Conservation (phyloP, 148 eudicot genomes). For the Rhododendron simsii region DNA sequence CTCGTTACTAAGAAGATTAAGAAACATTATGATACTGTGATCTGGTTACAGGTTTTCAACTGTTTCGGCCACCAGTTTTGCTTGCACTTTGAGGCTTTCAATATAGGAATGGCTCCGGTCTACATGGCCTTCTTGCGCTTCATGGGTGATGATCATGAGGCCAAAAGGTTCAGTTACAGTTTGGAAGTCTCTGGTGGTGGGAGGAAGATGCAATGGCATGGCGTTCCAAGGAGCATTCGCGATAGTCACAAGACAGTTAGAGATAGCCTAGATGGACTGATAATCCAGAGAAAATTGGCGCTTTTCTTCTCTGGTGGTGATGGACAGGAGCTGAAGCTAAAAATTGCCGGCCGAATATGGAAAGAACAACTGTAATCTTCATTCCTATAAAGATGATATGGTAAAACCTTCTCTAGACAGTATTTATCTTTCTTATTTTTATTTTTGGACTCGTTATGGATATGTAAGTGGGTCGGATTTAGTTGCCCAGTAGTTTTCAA, state of each 20-base stretch:
- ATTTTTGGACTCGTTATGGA: not conserved
- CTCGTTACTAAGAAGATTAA: not conserved
- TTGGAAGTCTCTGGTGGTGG: slow-evolving; percentile 40
- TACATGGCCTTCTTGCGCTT: slow-evolving; percentile 52
- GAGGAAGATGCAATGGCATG: slow-evolving; percentile 47
- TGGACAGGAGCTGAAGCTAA: slow-evolving; percentile 42
- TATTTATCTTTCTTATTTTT: not conserved
- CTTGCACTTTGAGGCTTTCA: slow-evolving; percentile 49
- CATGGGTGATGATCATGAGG: slow-evolving; percentile 48
- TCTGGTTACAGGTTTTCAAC: slow-evolving; percentile 35
- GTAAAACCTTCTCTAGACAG: not conserved
- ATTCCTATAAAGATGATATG: not conserved
- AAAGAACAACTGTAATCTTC: slow-evolving; percentile 22
- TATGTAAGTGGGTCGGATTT: slow-evolving; percentile 1
- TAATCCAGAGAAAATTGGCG: slow-evolving; percentile 38
- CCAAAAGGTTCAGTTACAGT: slow-evolving; percentile 38
- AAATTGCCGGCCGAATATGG: slow-evolving; percentile 48
- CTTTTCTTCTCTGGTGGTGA: slow-evolving; percentile 42
- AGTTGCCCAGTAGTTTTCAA: not conserved
- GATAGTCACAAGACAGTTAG: slow-evolving; percentile 39
- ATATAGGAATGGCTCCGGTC: slow-evolving; percentile 29
- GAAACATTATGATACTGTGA: not conserved
- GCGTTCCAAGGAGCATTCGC: slow-evolving; percentile 48
- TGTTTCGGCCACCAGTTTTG: slow-evolving; percentile 43
- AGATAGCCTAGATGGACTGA: slow-evolving; percentile 44